Evolutionary conservation across 2,329 filamentous ascomycete genomes (phyloP), one percentile per base, ranked within the genome.

Genomic region (Colletotrichum higginsianum): DNA sequence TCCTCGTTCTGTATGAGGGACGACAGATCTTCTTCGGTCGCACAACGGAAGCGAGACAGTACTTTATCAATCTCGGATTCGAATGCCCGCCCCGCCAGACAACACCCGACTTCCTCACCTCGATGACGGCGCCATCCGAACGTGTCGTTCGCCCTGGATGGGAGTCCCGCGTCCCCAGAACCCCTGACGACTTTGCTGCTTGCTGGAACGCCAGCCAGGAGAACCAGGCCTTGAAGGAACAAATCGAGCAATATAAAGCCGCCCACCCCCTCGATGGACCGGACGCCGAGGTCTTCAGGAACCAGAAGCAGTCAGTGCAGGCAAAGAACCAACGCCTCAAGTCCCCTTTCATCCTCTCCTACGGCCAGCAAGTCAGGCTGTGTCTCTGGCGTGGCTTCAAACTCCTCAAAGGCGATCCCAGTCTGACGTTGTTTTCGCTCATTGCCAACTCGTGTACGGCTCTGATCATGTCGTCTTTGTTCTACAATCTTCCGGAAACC

Each of bases 51-150:
- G 92, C 92, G 1, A 90, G 87, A 72, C 79, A 84, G 21, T 94
- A 91, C 79, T 94, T 94, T 76, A 83, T 90, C 69, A 81, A 86
- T 42, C 84, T 94, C 70, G 92, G 92, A 0, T 94, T 93, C 75
- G 84, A 88, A 35, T 92, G 82, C 23, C 83, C 83, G 3, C 80
- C 83, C 3, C 79, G 83, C 21, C 84, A 91, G 76, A 94, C 92
- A 0, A 94, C 92, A 0, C 90, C 92, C 0, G 93, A 94, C 78
- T 94, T 94, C 81, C 81, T 95, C 62, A 94, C 93, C 4, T 90
- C 91, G 3, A 81, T 86, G 9, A 85, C 84, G 0, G 77, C 75
- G 7, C 77, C 81, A 79, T 74, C 78, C 2, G 78, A 80, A 46
- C 78, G 78, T 46, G 64, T 75, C 11, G 61, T 78, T 11, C 73